Evolutionary conservation across 805 yeast species (phyloP).

Genomic region (Kregervanrija delftensis): DNA sequence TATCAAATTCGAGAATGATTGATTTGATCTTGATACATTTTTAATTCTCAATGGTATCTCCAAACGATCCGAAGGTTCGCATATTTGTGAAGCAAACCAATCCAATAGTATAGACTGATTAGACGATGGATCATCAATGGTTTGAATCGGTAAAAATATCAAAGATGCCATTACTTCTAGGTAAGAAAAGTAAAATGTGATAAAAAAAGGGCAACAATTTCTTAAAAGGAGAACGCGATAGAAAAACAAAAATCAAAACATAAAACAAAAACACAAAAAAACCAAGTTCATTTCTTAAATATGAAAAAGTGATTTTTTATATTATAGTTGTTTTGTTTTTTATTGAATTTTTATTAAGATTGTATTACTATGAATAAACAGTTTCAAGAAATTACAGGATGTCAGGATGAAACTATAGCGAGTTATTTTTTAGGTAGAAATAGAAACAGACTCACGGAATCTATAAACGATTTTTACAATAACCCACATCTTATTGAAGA

Average conservation of each 20-base stretch:
- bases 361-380: conserved; percentile 17
- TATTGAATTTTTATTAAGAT: background rate
- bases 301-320: background rate
- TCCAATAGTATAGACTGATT: conserved; percentile 17
- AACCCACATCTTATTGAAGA: conserved; percentile 13
- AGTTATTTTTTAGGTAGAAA: conserved; percentile 27
- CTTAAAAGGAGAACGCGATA: background rate
- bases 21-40: conserved; percentile 13
- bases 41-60: conserved; percentile 5
- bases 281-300: background rate
- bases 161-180: too few species aligned
- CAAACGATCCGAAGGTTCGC: background rate
- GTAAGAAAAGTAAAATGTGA: background rate
- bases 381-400: conserved; percentile 37
- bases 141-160: too few species aligned
- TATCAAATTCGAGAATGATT: conserved; percentile 7
- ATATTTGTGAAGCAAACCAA: conserved; percentile 14
- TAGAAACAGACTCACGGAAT: conserved; percentile 11
- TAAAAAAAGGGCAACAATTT: background rate
- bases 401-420: conserved; percentile 29
- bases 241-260: background rate
- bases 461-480: conserved; percentile 20
- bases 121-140: conserved; percentile 18
- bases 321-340: background rate
- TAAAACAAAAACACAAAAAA: background rate